Percentiles rank a stretch among this genome's conserved stretches.
Conservation (phyloP, 148 eudicot genomes). For the Oxyria digyna region DNA sequence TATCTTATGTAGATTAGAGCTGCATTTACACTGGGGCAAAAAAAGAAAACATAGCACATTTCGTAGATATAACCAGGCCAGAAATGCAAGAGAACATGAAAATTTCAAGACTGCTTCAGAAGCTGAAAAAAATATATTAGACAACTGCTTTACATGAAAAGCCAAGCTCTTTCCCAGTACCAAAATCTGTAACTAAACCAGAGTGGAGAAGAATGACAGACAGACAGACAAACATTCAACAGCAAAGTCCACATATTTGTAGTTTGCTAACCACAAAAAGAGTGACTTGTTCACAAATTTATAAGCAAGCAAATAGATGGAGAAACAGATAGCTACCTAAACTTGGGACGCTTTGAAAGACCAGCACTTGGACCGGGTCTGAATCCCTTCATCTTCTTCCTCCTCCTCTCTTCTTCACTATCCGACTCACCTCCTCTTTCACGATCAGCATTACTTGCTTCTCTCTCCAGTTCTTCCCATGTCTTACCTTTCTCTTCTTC, state of each 20-base stretch:
- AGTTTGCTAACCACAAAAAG: not conserved
- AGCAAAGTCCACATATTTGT: not conserved
- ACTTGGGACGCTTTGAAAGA: constrained; percentile 47
- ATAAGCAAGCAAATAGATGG: too few species aligned
- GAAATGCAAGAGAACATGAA: too few species aligned
- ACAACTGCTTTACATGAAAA: not conserved
- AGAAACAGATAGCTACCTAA: constrained; percentile 24
- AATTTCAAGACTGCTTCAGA: too few species aligned
- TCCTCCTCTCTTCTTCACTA: constrained; percentile 82
- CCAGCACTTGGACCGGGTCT: constrained; percentile 42
- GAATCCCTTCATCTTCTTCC: constrained; percentile 69
- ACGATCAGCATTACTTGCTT: constrained; percentile 83
- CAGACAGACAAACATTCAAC: too few species aligned
- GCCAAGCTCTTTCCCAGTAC: not conserved
- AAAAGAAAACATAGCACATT: too few species aligned
- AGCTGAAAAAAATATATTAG: not conserved
- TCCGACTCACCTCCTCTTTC: constrained; percentile 82
- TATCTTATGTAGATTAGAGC: too few species aligned
- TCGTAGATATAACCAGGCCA: too few species aligned
- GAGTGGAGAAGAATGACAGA: not conserved
- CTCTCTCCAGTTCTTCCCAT: constrained; percentile 96
- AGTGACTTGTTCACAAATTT: too few species aligned
- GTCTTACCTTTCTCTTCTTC: constrained; percentile 86
- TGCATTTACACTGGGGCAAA: too few species aligned
- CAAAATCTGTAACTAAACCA: not conserved